Evolutionary conservation across 805 yeast genomes (phyloP), one percentile per base, ranked within the genome.

Genomic region (Saturnispora diversa): DNA sequence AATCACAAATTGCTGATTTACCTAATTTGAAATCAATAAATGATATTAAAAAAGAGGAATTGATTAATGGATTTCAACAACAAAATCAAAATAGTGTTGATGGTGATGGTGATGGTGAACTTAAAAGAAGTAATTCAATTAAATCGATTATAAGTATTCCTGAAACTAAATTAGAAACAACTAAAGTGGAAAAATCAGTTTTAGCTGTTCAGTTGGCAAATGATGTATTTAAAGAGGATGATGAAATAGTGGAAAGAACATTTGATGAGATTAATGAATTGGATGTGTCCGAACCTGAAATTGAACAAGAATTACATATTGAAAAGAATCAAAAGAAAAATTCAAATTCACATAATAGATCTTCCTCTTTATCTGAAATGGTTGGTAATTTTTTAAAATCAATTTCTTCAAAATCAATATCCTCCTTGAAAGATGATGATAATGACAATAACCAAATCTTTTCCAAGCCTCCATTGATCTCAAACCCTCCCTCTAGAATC

Each of bases 101-200:
- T n/a, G n/a, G n/a, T 10, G 29, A 20, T 10, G 52, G 50, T 15
- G 33, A 22, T 3, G 19, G 12, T 9, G 19, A n/a, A 7, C 56
- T 66, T 21, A 50, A 46, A 33, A 56, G 67, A 48, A 41, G 50
- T 4, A 48, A 49, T 28, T 54, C 60, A 15, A 43, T 56, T 6
- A 54, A 49, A 37, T 58, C 63, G 6, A 49, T 46, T 21, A 45
- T 53, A 46, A 54, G 60, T 30, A 53, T 59, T 23, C 52, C 44
- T 9, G 62, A 58, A 15, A 39, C 63, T 28, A 43, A 50, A 19
- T 39, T 59, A 26, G 48, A 46, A 8, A 58, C 63, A 1, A 48
- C 32, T 21, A 36, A 44, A 20, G 35, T 48, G 10, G 47, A 53
- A 19, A 45, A 43, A 25, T 43, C 45, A 7, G 35, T 53, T 5